phyloP scores from a whole-genome alignment of 2,329 filamentous ascomycete genomes.

The Epichloe bromicola region DNA sequence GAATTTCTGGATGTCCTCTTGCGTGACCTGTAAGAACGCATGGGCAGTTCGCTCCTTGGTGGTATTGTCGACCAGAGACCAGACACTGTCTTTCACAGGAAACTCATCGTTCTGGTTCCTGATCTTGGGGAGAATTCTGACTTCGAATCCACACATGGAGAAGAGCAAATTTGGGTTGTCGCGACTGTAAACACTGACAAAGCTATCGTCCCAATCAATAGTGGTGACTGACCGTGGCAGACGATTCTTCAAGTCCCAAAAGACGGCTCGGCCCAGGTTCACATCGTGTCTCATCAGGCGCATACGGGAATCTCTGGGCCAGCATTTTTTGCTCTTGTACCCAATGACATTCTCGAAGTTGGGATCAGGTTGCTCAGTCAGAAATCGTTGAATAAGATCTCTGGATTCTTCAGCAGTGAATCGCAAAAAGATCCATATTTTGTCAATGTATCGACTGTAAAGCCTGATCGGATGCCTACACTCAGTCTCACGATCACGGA shows the following conservation, averaged over 20 bases:
- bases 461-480: conserved; percentile 87
- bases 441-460: conserved; percentile 97
- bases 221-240: conserved; percentile 90
- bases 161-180: conserved; percentile 96
- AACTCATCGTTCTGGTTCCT: conserved; percentile 95
- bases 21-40: conserved; percentile 93
- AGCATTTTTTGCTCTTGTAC: conserved; percentile 99
- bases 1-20: conserved; percentile 97
- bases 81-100: conserved; percentile 93
- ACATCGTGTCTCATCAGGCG: conserved; percentile 97
- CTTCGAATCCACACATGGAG: conserved; percentile 96
- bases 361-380: conserved; percentile 95
- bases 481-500: conserved; percentile 85
- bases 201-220: conserved; percentile 98
- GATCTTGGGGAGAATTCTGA: conserved; percentile 88
- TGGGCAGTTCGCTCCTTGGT: conserved; percentile 95
- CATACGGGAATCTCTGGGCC: conserved; percentile 96
- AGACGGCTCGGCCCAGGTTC: conserved; percentile 90
- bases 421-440: conserved; percentile 94
- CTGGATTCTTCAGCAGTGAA: conserved; percentile 90
- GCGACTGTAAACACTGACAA: conserved; percentile 92
- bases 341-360: conserved; percentile 99
- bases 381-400: conserved; percentile 91
- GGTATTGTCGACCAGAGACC: conserved; percentile 92
- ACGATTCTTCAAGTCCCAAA: conserved; percentile 98